These are phyloP conservation scores for Areca catechu DNA, from an alignment of 176 grass and related monocot species.

Conservation along the genomic window DNA sequence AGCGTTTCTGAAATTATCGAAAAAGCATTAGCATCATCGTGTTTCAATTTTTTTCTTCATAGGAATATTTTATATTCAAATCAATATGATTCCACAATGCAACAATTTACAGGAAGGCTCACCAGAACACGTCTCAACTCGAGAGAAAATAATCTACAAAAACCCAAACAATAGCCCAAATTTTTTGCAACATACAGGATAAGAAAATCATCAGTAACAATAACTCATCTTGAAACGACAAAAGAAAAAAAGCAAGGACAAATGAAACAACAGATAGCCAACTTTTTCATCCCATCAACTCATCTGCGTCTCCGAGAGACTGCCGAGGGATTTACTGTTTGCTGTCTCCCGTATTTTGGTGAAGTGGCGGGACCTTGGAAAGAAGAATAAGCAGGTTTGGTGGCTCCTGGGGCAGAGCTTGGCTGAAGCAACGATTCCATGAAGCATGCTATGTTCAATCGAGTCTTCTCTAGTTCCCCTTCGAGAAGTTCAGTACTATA, in stretches of 20 bases:
- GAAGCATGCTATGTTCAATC: slow-evolving; percentile 91
- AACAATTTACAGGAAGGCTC: slow-evolving; percentile 7
- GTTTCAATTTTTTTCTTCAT: too few species aligned
- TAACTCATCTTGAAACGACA: not conserved
- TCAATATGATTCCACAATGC: slow-evolving; percentile 3
- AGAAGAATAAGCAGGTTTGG: not conserved
- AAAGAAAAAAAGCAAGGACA: not conserved
- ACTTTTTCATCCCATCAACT: slow-evolving; percentile 11
- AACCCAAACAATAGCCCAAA: slow-evolving; percentile 75
- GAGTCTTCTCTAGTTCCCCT: slow-evolving; percentile 78
- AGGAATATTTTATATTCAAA: too few species aligned
- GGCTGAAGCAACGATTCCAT: slow-evolving; percentile 56
- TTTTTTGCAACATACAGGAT: slow-evolving; percentile 32
- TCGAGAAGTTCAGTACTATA: slow-evolving; percentile 66
- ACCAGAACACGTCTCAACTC: not conserved
- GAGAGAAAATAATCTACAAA: slow-evolving; percentile 43
- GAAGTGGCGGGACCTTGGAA: slow-evolving; percentile 26
- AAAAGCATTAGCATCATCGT: too few species aligned
- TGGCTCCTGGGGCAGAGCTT: slow-evolving; percentile 12
- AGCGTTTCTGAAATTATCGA: too few species aligned
- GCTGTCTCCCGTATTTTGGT: slow-evolving; percentile 74
- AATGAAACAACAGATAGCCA: not conserved
- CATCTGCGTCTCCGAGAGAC: slow-evolving; percentile 58
- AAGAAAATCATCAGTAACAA: slow-evolving; percentile 49
- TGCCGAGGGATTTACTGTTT: slow-evolving; percentile 49